Evolutionary conservation across 2,329 filamentous ascomycete species (phyloP).

Genomic region (Pestalotiopsis sp.): DNA sequence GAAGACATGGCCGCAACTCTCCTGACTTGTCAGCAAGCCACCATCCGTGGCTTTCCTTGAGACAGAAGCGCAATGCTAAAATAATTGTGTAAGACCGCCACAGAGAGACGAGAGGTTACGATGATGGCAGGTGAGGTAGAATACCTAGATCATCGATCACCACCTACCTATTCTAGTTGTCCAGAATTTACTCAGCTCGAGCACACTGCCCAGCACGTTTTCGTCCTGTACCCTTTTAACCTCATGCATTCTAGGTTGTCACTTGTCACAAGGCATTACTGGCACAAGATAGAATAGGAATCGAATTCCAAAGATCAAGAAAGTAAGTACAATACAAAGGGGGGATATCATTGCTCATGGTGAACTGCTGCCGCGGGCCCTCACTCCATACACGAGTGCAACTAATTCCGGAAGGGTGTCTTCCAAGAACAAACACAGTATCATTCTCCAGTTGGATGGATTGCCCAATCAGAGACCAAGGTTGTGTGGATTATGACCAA

Average conservation of each 20-base stretch:
- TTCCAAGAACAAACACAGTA: not conserved
- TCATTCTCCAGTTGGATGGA: not conserved
- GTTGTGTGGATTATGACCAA: not conserved
- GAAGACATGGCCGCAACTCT: too few relatives aligned
- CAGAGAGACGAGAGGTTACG: too few relatives aligned
- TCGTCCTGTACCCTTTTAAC: not conserved
- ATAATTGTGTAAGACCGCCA: too few relatives aligned
- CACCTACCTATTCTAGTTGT: too few relatives aligned
- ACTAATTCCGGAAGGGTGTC: not conserved
- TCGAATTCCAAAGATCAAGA: conserved; percentile 13
- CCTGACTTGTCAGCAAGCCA: too few relatives aligned
- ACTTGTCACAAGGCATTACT: not conserved
- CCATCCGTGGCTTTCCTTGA: too few relatives aligned
- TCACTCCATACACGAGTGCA: not conserved
- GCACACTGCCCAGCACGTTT: too few relatives aligned
- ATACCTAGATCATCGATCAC: too few relatives aligned
- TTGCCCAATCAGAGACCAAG: not conserved
- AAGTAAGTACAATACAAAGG: conserved; percentile 11
- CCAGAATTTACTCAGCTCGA: too few relatives aligned
- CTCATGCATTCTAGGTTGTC: not conserved
- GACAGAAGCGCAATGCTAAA: too few relatives aligned
- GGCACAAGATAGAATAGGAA: conserved; percentile 7
- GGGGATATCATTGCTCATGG: conserved; percentile 13
- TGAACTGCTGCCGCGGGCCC: not conserved
- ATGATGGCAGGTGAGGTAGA: too few relatives aligned